These are phyloP conservation scores for Ammopiptanthus mongolicus DNA, from an alignment of 306 rosid genomes.

Conservation along the genomic window DNA sequence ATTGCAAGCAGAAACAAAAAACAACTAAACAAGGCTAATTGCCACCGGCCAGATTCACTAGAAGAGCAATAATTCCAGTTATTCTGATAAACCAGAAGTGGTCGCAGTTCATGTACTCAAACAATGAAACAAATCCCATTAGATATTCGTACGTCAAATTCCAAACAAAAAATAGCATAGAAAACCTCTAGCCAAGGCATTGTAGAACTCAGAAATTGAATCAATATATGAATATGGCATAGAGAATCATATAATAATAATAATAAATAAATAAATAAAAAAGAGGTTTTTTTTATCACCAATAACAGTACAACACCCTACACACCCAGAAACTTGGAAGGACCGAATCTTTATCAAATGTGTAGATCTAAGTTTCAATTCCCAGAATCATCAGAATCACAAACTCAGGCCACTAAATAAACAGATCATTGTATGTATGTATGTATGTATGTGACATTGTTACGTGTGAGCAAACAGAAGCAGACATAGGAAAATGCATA, in stretches of 20 bases:
- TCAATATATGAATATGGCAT: background rate
- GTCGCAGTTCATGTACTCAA: background rate
- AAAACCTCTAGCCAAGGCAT: background rate
- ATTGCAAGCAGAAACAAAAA: background rate
- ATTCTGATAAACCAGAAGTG: background rate
- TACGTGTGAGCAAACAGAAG: background rate
- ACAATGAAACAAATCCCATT: background rate
- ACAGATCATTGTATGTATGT: constrained; percentile 24
- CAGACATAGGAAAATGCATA: constrained; percentile 5
- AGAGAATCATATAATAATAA: background rate
- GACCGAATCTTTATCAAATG: background rate
- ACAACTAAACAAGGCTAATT: background rate
- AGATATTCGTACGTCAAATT: background rate
- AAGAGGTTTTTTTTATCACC: background rate
- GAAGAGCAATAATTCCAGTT: background rate
- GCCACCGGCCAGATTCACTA: background rate
- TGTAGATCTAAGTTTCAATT: constrained; percentile 3
- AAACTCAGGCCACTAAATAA: background rate
- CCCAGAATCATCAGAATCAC: background rate
- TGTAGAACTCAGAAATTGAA: constrained; percentile 4
- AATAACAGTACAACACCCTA: background rate
- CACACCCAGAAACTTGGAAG: background rate
- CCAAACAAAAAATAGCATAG: background rate
- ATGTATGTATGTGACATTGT: background rate
- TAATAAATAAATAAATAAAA: background rate